Evolutionary conservation across 176 grass and related monocot genomes (phyloP).

Genomic region (Oryza longistaminata): DNA sequence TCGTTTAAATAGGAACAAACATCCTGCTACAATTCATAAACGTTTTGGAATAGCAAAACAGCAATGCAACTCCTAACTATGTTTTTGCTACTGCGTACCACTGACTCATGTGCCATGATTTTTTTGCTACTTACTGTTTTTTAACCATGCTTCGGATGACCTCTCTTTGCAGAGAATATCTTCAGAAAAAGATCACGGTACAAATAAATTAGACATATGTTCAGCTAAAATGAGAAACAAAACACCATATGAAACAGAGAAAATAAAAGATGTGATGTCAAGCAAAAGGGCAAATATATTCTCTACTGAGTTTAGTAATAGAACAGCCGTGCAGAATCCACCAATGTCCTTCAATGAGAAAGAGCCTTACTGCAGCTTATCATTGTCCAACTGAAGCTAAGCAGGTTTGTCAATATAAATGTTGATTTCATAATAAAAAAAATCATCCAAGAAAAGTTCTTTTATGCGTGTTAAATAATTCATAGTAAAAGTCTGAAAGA

Average conservation of each 20-base stretch:
- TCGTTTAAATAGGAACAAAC: neutral
- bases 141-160: conserved; percentile 60
- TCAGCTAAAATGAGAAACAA: neutral
- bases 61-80: neutral
- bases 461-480: conserved; percentile 10
- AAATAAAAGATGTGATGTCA: neutral
- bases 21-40: neutral
- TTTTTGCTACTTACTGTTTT: too few relatives aligned
- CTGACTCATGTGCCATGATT: neutral
- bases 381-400: neutral
- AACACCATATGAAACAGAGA: conserved; percentile 20
- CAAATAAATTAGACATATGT: conserved; percentile 36
- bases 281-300: conserved; percentile 1
- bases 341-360: neutral
- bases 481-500: neutral
- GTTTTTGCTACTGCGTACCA: neutral
- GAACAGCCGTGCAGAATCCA: neutral
- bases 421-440: neutral
- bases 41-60: neutral
- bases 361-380: neutral
- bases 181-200: conserved; percentile 43
- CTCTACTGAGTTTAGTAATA: neutral
- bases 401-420: neutral
- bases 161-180: conserved; percentile 96
- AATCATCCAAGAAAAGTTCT: neutral